Evolutionary conservation across 2,329 filamentous ascomycete species (phyloP).

Genomic region (Graphilbum ipis-grandicollis): DNA sequence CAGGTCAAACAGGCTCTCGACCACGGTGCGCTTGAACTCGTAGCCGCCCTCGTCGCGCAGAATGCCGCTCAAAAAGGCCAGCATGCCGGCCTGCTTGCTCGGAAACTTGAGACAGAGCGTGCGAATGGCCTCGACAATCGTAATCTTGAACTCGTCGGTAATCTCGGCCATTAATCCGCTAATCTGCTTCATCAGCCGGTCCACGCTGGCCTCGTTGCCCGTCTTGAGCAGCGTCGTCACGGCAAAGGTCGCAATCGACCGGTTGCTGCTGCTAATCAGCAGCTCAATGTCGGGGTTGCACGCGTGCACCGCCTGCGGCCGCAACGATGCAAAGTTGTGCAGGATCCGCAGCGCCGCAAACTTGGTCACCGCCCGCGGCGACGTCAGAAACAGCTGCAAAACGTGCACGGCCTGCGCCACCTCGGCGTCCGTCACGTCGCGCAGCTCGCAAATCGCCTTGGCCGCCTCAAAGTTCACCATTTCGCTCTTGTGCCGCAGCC

Average conservation of each 20-base stretch:
- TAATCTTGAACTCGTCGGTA: conserved; percentile 99
- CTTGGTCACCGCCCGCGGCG: conserved; percentile 87
- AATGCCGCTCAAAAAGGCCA: conserved; percentile 93
- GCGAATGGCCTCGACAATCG: conserved; percentile 96
- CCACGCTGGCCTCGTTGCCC: conserved; percentile 91
- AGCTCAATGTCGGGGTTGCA: conserved; percentile 97
- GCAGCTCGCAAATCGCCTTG: conserved; percentile 92
- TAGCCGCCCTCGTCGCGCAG: conserved; percentile 92
- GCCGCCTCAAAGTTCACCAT: conserved; percentile 99
- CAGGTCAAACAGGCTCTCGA: conserved; percentile 97
- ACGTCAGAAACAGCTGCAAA: conserved; percentile 90
- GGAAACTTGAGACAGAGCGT: conserved; percentile 96
- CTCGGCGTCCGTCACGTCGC: conserved; percentile 82
- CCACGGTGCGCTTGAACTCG: conserved; percentile 93
- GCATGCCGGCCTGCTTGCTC: conserved; percentile 94
- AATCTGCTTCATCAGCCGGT: conserved; percentile 97
- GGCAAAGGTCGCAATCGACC: conserved; percentile 93
- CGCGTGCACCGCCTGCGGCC: conserved; percentile 75
- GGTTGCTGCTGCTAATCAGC: conserved; percentile 90
- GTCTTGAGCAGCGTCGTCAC: conserved; percentile 98
- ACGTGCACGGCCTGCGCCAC: conserved; percentile 86
- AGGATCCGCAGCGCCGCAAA: conserved; percentile 94
- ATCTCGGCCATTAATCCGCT: conserved; percentile 98
- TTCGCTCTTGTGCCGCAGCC: conserved; percentile 96
- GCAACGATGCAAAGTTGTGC: conserved; percentile 92